These are phyloP conservation scores for Royoungia palumana DNA, from an alignment of 768 basidiomycete genomes.

Conservation along the genomic window DNA sequence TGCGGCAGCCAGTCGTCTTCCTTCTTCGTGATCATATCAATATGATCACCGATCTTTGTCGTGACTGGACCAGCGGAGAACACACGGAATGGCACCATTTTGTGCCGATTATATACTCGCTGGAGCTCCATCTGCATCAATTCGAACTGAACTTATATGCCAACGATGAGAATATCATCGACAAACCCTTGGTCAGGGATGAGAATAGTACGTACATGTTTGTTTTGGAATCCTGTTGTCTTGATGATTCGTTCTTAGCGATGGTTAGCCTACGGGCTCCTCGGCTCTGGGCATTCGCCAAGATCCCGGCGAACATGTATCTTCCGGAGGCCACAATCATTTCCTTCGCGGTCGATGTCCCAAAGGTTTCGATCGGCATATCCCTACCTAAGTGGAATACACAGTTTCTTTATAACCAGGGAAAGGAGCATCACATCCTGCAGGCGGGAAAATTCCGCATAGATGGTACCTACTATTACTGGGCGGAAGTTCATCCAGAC, in stretches of 20 bases:
- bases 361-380: constrained; percentile 56
- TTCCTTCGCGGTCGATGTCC: constrained; percentile 58
- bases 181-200: constrained; percentile 75
- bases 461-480: constrained; percentile 73
- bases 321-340: constrained; percentile 66
- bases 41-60: constrained; percentile 89
- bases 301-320: constrained; percentile 69
- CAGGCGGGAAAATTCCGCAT: constrained; percentile 54
- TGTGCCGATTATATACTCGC: constrained; percentile 73
- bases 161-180: constrained; percentile 97
- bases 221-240: not conserved
- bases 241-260: constrained; percentile 42
- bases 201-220: constrained; percentile 65
- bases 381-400: constrained; percentile 90
- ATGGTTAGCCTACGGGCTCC: constrained; percentile 65
- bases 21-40: constrained; percentile 92
- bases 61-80: constrained; percentile 87
- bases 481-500: constrained; percentile 59
- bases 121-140: constrained; percentile 70
- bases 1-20: constrained; percentile 71
- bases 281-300: constrained; percentile 45
- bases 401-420: constrained; percentile 62
- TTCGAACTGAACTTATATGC: constrained; percentile 78
- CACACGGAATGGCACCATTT: constrained; percentile 79
- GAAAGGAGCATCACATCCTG: constrained; percentile 59